Evolutionary conservation across 2,329 filamentous ascomycete species (phyloP), one percentile per base, ranked within the genome.

Genomic region (Bipolaris sorokiniana): DNA sequence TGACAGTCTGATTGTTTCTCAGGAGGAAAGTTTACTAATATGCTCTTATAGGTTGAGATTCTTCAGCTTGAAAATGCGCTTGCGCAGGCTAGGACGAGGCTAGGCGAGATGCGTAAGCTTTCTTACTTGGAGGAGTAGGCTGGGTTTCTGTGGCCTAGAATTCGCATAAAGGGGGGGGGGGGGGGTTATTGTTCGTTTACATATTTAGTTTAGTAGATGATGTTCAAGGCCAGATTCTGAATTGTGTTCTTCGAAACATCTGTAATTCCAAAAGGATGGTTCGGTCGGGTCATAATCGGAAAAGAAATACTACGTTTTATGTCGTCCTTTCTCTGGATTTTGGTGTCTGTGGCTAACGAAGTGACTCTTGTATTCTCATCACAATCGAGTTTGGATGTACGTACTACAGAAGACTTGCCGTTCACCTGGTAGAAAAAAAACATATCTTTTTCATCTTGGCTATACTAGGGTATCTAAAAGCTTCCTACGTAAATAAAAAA

Each of bases 71-170:
- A 98, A 80, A 99, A 98, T 72, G 81, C 86, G 26, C 84, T 99
- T 37, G 84, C 88, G 7, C 82, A 90, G 31, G 95, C 95, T 40
- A 84, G 94, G 67, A 88, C 90, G 72, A 84, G 92, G 51, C 81
- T 99, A 63, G 94, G 95, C 62, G 95, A 99, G 84, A 98, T 99
- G 95, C 88, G 95, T 75, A 97, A 97, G 86, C 91, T 97, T 61
- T 94, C 90, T 5, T 97, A 97, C 79, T 90, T 76, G 34, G 74
- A 76, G 47, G 74, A 76, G 58, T 76, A 58, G 22, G 9, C 41
- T 13, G 28, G 26, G 26, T 18, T 16, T 13, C 31, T 31, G 42
- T 45, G 9, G 18, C 3, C 42, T 31, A 10, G 42, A 9, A 20
- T 31, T 45, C 26, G 42, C 23, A 31, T 33, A 18, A 5, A 10